These are phyloP conservation scores for Podila minutissima DNA, from an alignment of 192 early-diverging fungal genomes.

Conservation along the genomic window DNA sequence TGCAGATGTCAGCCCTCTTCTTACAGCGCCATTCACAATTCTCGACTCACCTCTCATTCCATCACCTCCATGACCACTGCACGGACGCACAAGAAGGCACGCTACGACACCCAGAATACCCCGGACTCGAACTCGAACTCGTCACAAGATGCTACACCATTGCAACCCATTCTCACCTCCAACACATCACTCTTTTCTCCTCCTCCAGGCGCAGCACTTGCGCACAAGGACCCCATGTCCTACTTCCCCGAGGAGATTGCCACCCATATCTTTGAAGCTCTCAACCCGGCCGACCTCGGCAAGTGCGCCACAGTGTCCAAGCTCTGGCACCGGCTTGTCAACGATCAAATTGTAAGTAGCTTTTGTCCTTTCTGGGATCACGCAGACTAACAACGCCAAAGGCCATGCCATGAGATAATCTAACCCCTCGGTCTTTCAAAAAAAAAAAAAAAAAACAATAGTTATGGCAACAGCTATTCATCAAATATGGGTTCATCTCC, in stretches of 20 bases:
- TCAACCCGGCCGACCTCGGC: constrained; percentile 23
- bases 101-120: too few relatives aligned
- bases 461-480: constrained; percentile 38
- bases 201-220: too few relatives aligned
- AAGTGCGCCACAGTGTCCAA: constrained; percentile 39
- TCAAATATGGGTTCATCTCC: constrained; percentile 28
- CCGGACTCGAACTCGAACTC: too few relatives aligned
- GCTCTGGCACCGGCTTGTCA: constrained; percentile 45
- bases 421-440: not conserved
- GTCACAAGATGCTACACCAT: too few relatives aligned
- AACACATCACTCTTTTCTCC: too few relatives aligned
- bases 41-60: too few relatives aligned
- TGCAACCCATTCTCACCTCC: too few relatives aligned
- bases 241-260: constrained; percentile 48
- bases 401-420: not conserved
- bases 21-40: too few relatives aligned
- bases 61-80: too few relatives aligned
- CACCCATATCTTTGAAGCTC: constrained; percentile 27
- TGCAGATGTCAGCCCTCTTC: too few relatives aligned
- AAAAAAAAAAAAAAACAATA: not conserved
- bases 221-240: constrained; percentile 22
- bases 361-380: not conserved
- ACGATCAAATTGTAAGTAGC: constrained; percentile 43
- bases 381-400: not conserved
- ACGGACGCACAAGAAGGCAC: too few relatives aligned